Evolutionary conservation across 2,329 filamentous ascomycete genomes (phyloP), one percentile per base, ranked within the genome.

Genomic region (Laburnicola sp.): DNA sequence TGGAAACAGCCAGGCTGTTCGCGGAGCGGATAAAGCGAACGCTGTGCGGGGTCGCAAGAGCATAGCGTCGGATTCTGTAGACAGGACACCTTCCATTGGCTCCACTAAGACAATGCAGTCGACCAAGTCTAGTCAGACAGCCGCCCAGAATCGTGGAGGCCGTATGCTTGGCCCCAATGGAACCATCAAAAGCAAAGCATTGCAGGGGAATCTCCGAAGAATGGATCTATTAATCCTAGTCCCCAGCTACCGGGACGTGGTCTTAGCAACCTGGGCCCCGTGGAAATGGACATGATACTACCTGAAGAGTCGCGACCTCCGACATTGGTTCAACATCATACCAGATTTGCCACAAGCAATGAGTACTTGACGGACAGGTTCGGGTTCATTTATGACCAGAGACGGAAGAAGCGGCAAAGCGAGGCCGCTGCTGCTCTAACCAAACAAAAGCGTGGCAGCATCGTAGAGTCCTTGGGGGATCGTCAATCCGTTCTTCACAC

Each of bases 301-400:
- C 88, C 90, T 0, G 83, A 88, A 32, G 91, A 94, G 56, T 86
- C 83, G 4, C 87, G 92, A 57, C 91, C 91, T 9, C 91, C 91
- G 1, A 94, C 90, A 0, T 76, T 96, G 28, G 64, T 74, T 3
- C 70, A 72, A 37, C 69, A 73, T 41, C 69, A 73, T 53, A 73
- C 72, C 64, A 86, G 86, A 52, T 86, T 87, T 51, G 79, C 82
- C 40, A 82, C 84, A 10, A 81, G 60, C 50, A 84, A 64, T 25
- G 89, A 92, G 47, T 87, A 89, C 54, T 76, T 96, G 40, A 96
- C 89, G 0, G 91, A 96, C 72, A 82, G 89, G 5, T 96, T 93
- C 71, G 91, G 91, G 2, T 96, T 96, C 72, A 96, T 96, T 41
- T 96, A 96, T 65, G 91, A 96, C 62, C 91, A 96, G 68, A 83